These are phyloP conservation scores for Melaleuca alternifolia DNA, from an alignment of 345 rosid species.

Conservation along the genomic window DNA sequence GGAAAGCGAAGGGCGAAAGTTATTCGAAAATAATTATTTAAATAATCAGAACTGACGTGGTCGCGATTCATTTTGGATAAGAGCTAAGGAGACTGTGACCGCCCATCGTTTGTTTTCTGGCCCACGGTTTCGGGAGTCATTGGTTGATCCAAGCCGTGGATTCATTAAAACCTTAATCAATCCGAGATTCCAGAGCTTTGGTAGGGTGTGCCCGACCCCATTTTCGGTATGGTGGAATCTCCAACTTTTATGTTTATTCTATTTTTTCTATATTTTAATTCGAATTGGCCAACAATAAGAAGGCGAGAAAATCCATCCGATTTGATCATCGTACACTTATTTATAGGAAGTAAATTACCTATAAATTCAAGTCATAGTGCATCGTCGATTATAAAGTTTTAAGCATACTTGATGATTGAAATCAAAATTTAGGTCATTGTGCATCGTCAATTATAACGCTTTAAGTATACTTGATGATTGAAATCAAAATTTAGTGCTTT, in stretches of 20 bases:
- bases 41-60: slow-evolving; percentile 4
- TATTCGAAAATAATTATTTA: not conserved
- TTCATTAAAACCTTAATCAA: not conserved
- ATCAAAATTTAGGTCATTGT: not conserved
- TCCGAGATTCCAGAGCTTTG: not conserved
- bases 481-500: not conserved
- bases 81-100: not conserved
- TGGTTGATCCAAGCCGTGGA: not conserved
- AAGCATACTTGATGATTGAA: not conserved
- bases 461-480: not conserved
- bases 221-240: not conserved
- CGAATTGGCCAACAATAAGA: not conserved
- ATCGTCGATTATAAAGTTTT: not conserved
- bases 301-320: not conserved
- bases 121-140: not conserved
- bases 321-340: not conserved
- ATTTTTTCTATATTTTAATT: not conserved
- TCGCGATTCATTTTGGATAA: not conserved
- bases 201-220: not conserved
- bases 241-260: not conserved
- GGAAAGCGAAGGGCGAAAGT: not conserved
- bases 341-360: not conserved
- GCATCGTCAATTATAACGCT: not conserved
- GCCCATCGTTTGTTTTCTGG: slow-evolving; percentile 13
- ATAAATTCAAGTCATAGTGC: not conserved